phyloP scores from a whole-genome alignment of 1,284 basidiomycete species.

The Chalciporus sp. region DNA sequence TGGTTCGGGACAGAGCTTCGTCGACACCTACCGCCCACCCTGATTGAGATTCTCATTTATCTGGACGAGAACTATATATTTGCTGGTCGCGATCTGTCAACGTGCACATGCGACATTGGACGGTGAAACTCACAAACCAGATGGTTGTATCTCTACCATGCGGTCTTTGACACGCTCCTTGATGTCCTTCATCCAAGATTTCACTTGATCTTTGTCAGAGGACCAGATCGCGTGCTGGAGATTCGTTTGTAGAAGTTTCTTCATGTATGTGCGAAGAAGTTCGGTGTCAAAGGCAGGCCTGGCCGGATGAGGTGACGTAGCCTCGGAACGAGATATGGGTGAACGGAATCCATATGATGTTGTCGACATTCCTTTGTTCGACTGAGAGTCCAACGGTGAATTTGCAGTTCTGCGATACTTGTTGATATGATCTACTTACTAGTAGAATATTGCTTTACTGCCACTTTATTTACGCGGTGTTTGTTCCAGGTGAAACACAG shows the following conservation, averaged over 20 bases:
- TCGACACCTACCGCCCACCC: constrained; percentile 64
- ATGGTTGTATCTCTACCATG: constrained; percentile 78
- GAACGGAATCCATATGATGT: constrained; percentile 35
- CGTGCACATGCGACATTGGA: constrained; percentile 1
- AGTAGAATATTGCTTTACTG: too few species aligned
- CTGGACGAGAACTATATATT: constrained; percentile 82
- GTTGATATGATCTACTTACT: too few species aligned
- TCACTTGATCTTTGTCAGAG: constrained; percentile 68
- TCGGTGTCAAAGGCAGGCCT: constrained; percentile 69
- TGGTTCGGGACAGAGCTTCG: constrained; percentile 2
- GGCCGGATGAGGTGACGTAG: constrained; percentile 31
- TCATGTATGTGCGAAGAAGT: constrained; percentile 73
- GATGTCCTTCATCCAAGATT: constrained; percentile 78
- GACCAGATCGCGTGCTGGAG: constrained; percentile 65
- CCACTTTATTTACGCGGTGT: constrained; percentile 16
- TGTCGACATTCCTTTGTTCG: constrained; percentile 22
- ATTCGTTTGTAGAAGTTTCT: constrained; percentile 71
- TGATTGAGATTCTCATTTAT: constrained; percentile 81
- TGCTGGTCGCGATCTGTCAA: constrained; percentile 47
- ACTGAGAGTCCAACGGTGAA: not conserved
- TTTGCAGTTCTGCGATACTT: not conserved
- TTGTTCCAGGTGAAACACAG: too few species aligned
- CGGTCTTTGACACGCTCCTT: constrained; percentile 79
- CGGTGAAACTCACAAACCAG: constrained; percentile 67
- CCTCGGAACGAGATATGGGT: constrained; percentile 37